Conservation (phyloP, 176 grass and related monocot genomes). For the Paspalum notatum region DNA sequence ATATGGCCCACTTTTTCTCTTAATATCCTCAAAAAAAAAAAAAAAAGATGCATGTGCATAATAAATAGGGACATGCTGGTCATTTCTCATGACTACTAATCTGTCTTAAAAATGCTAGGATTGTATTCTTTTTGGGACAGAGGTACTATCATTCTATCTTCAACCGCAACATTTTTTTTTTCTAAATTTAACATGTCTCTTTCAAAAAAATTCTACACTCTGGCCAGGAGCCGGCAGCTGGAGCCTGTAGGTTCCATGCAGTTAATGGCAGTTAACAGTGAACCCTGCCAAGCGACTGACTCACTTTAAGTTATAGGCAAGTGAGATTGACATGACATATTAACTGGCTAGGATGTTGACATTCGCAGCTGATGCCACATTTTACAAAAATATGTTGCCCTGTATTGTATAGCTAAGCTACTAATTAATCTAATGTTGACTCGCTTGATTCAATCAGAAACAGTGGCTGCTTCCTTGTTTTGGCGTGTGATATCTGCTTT, state of each 20-base stretch:
- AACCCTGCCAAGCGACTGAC: background rate
- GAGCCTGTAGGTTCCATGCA: background rate
- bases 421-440: background rate
- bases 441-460: conserved; percentile 10
- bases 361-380: conserved; percentile 13
- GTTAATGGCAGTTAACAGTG: background rate
- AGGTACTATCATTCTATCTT: background rate
- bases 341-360: conserved; percentile 7
- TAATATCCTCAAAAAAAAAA: too few species aligned
- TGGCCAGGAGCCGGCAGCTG: background rate
- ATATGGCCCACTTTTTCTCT: too few species aligned
- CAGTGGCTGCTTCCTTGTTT: conserved; percentile 7
- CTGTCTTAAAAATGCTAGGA: too few species aligned
- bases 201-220: background rate
- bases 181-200: conserved; percentile 6
- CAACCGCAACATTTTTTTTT: background rate
- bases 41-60: too few species aligned
- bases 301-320: conserved; percentile 4
- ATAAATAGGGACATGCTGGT: too few species aligned
- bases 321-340: background rate
- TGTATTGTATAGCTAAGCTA: conserved; percentile 25
- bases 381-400: conserved; percentile 18
- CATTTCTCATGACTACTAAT: too few species aligned
- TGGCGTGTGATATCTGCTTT: conserved; percentile 23
- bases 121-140: too few species aligned